A percentile compares a stretch with the other conserved stretches of the same genome.
Conservation (phyloP, 225 moss, liverwort and hornwort species). For the Polytrichum commune region DNA sequence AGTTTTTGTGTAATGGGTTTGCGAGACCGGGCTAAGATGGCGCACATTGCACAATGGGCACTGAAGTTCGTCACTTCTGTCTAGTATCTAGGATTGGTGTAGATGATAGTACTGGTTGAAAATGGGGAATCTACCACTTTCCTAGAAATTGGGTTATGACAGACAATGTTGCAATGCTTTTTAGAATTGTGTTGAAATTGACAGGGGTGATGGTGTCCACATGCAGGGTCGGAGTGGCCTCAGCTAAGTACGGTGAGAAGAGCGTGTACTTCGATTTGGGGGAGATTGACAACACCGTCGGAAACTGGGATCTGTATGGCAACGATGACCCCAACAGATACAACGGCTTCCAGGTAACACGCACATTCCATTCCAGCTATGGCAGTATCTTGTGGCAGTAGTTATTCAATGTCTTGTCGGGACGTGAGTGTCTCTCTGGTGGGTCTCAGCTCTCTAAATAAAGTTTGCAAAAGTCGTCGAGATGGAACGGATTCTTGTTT, state of each 20-base stretch:
- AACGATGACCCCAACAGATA: constrained; percentile 72
- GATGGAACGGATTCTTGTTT: no score
- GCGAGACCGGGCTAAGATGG: not conserved
- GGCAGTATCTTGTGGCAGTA: no score
- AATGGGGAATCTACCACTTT: no score
- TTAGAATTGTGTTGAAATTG: no score
- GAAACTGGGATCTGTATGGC: constrained; percentile 92
- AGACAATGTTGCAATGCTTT: no score
- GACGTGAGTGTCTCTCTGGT: no score
- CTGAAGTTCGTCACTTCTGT: not conserved
- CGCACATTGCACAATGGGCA: not conserved
- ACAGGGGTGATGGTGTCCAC: not conserved
- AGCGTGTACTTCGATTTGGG: constrained; percentile 86
- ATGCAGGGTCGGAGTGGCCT: constrained; percentile 62
- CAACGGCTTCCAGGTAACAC: constrained; percentile 74
- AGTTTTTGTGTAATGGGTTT: not conserved
- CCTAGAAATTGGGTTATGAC: not conserved
- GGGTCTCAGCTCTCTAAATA: no score
- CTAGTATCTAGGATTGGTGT: no score
- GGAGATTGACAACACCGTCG: constrained; percentile 84
- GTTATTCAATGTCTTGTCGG: no score
- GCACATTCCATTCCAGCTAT: no score
- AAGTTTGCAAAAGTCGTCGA: no score
- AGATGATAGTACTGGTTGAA: no score
- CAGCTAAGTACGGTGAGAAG: constrained; percentile 74